These are phyloP conservation scores for Saccharomyces cerevisiae DNA, from an alignment of 805 yeast genomes.

Conservation along the genomic window DNA sequence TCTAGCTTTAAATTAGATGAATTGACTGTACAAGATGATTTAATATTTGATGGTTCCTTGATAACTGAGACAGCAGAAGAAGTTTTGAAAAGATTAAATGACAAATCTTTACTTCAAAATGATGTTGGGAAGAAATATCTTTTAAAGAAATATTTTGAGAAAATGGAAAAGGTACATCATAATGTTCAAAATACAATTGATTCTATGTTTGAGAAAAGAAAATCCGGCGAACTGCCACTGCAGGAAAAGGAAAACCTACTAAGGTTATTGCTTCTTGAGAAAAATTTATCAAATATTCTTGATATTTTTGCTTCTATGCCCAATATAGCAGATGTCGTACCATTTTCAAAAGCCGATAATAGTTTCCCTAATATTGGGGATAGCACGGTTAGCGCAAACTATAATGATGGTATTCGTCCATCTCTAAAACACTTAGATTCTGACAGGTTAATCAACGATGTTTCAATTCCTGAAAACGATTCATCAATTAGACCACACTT, in stretches of 20 bases:
- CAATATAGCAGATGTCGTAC: constrained; percentile 12
- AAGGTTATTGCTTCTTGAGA: constrained; percentile 59
- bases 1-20: constrained; percentile 29
- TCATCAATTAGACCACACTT: constrained; percentile 44
- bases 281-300: constrained; percentile 51
- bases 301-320: constrained; percentile 30
- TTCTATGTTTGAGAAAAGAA: constrained; percentile 51
- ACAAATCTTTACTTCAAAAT: constrained; percentile 29
- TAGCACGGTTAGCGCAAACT: constrained; percentile 3
- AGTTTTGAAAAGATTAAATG: constrained; percentile 37
- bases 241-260: constrained; percentile 72
- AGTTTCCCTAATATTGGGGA: background rate
- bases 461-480: constrained; percentile 1
- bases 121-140: constrained; percentile 31
- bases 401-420: constrained; percentile 6
- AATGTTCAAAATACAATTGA: constrained; percentile 44
- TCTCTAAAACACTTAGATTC: constrained; percentile 18
- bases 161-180: constrained; percentile 30
- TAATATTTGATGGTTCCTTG: constrained; percentile 68
- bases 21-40: constrained; percentile 41
- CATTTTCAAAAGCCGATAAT: background rate
- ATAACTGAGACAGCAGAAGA: constrained; percentile 68
- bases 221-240: constrained; percentile 43
- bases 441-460: constrained; percentile 3
- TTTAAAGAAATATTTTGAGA: constrained; percentile 35